These are phyloP conservation scores for Rhodotorula sp. DNA, from an alignment of 1,284 basidiomycete genomes.

Conservation along the genomic window DNA sequence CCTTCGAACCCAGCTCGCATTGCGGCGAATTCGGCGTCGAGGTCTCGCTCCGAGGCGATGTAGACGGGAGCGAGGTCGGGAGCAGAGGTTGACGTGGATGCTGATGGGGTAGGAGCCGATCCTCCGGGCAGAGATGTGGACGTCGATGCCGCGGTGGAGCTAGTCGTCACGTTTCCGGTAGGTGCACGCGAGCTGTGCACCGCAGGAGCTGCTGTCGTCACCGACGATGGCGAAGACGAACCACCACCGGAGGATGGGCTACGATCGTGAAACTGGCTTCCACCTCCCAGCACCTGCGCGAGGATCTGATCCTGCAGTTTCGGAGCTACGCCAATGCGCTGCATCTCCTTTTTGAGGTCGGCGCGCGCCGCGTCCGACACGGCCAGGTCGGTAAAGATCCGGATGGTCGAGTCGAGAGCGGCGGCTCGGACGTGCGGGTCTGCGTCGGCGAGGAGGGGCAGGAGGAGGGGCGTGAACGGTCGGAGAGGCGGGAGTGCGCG, in stretches of 20 bases:
- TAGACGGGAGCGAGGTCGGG: constrained; percentile 49
- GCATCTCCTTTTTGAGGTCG: constrained; percentile 88
- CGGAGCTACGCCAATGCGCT: constrained; percentile 78
- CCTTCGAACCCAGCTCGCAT: constrained; percentile 86
- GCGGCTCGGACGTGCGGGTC: constrained; percentile 85
- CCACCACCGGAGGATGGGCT: no score
- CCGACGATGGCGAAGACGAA: no score
- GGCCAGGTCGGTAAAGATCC: constrained; percentile 75
- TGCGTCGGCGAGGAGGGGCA: constrained; percentile 82
- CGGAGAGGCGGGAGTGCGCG: constrained; percentile 71
- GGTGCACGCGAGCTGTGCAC: no score
- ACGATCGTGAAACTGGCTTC: neutral
- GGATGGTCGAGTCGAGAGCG: constrained; percentile 73
- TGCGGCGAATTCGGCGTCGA: constrained; percentile 75
- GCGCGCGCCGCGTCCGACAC: constrained; percentile 81
- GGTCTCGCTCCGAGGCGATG: constrained; percentile 78
- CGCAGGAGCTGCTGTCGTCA: no score
- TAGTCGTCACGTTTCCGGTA: no score
- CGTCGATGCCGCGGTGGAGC: neutral
- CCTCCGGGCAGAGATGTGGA: constrained; percentile 27
- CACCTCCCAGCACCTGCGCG: constrained; percentile 48
- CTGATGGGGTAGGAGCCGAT: constrained; percentile 28
- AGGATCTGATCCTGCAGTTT: constrained; percentile 61
- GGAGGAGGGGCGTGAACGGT: constrained; percentile 73
- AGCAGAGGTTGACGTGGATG: constrained; percentile 11